Conservation (phyloP, 1,284 basidiomycete genomes). For the Sporisorium reilianum region DNA sequence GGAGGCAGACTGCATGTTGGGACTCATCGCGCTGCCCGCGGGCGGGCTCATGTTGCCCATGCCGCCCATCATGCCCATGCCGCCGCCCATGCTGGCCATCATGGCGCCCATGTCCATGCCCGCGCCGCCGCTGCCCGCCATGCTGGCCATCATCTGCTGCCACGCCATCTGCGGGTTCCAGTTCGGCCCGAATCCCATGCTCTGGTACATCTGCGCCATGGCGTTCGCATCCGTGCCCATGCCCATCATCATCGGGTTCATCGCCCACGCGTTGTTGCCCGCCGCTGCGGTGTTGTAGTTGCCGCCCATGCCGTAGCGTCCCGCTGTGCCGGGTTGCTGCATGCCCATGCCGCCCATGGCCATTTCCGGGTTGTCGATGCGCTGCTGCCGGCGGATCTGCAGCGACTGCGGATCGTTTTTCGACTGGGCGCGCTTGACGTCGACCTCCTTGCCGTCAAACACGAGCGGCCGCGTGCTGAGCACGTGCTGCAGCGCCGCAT, state of each 20-base stretch:
- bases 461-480: conserved; percentile 64
- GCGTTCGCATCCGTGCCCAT: conserved; percentile 70
- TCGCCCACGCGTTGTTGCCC: conserved; percentile 74
- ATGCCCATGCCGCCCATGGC: conserved; percentile 10
- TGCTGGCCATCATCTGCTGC: conserved; percentile 65
- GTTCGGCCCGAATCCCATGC: conserved; percentile 71
- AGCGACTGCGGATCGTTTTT: conserved; percentile 45
- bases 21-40: conserved; percentile 42
- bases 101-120: conserved; percentile 72
- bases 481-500: conserved; percentile 81
- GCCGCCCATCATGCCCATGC: conserved; percentile 67
- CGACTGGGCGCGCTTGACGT: conserved; percentile 77
- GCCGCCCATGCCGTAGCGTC: conserved; percentile 16
- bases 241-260: conserved; percentile 74
- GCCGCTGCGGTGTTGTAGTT: conserved; percentile 70
- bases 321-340: conserved; percentile 15
- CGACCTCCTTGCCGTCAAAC: conserved; percentile 77
- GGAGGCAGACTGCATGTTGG: conserved; percentile 16
- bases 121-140: conserved; percentile 42
- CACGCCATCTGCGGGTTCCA: conserved; percentile 68
- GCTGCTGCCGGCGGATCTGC: conserved; percentile 34
- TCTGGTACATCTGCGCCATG: conserved; percentile 74
- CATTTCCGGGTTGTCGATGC: conserved; percentile 23
- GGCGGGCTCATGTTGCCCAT: conserved; percentile 51
- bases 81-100: conserved; percentile 70